Evolutionary conservation across 805 yeast genomes (phyloP).

Genomic region (Candida khao-thaluensis): DNA sequence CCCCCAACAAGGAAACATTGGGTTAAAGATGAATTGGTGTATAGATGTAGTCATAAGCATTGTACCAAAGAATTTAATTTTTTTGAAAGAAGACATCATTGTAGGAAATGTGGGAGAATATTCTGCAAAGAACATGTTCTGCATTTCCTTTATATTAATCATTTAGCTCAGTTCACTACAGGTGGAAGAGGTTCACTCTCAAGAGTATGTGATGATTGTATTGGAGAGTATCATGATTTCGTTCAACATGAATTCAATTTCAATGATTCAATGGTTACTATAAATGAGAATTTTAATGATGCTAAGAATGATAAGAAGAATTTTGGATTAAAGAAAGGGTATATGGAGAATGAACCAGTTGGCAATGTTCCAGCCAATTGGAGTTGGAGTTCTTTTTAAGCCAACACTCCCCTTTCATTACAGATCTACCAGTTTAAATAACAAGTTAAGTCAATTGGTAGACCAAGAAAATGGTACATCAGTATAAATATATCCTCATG

Average conservation of each 20-base stretch:
- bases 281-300: background rate
- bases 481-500: too few species aligned
- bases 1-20: slow-evolving; percentile 65
- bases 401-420: too few species aligned
- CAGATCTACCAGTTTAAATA: too few species aligned
- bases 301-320: slow-evolving; percentile 1
- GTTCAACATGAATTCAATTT: slow-evolving; percentile 41
- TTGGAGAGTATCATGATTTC: slow-evolving; percentile 56
- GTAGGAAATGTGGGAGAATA: slow-evolving; percentile 81
- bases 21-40: slow-evolving; percentile 67
- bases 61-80: slow-evolving; percentile 72
- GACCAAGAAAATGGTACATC: background rate
- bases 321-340: slow-evolving; percentile 4
- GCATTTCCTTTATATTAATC: slow-evolving; percentile 54
- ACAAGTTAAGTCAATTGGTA: too few species aligned
- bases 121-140: slow-evolving; percentile 69
- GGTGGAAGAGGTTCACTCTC: slow-evolving; percentile 67
- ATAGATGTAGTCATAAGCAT: slow-evolving; percentile 52
- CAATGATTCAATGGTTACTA: slow-evolving; percentile 1
- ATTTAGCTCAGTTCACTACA: slow-evolving; percentile 61
- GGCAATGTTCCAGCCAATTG: slow-evolving; percentile 70
- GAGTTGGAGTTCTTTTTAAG: slow-evolving; percentile 73
- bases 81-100: slow-evolving; percentile 79
- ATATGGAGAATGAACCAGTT: slow-evolving; percentile 30
- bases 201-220: slow-evolving; percentile 70